Evolutionary conservation across 495 filamentous ascomycete species (phyloP), one percentile per base, ranked within the genome.

Genomic region (Hypoxylon cercidicola): DNA sequence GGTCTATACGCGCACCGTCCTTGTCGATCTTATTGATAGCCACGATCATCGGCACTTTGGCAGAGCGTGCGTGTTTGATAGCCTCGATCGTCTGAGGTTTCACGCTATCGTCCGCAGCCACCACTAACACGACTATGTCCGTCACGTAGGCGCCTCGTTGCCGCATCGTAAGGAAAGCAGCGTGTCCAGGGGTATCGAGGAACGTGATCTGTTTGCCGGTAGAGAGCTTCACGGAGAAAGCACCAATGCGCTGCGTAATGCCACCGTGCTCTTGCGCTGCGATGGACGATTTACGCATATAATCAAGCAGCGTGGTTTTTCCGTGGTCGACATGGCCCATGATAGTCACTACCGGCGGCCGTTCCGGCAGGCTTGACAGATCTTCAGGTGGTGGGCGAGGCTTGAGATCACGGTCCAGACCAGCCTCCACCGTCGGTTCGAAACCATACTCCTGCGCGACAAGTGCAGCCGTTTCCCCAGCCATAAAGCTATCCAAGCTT

Each of bases 241-340:
- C 96, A 71, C 96, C 96, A 67, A 99, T 99, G 72, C 98, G 96
- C 75, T 99, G 96, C 0, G 96, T 99, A 68, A 99, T 99, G 37
- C 96, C 96, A 57, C 96, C 96, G 68, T 97, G 92, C 73, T 99
- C 96, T 44, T 89, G 86, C 1, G 90, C 91, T 16, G 88, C 96
- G 30, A 98, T 88, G 0, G 93, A 96, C 4, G 93, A 94, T 65
- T 97, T 93, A 11, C 96, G 92, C 28, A 99, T 82, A 79, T 88
- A 98, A 65, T 99, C 96, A 8, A 99, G 81, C 28, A 99, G 86
- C 0, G 96, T 98, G 0, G 96, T 99, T 80, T 99, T 99, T 25
- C 96, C 96, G 74, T 99, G 96, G 72, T 99, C 96, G 67, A 99
- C 96, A 66, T 99, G 96, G 6, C 96, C 96, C 96, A 99, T 99